Base-by-base conservation (phyloP, 2,329 filamentous ascomycete species). In the Microdochium trichocladiopsis region DNA sequence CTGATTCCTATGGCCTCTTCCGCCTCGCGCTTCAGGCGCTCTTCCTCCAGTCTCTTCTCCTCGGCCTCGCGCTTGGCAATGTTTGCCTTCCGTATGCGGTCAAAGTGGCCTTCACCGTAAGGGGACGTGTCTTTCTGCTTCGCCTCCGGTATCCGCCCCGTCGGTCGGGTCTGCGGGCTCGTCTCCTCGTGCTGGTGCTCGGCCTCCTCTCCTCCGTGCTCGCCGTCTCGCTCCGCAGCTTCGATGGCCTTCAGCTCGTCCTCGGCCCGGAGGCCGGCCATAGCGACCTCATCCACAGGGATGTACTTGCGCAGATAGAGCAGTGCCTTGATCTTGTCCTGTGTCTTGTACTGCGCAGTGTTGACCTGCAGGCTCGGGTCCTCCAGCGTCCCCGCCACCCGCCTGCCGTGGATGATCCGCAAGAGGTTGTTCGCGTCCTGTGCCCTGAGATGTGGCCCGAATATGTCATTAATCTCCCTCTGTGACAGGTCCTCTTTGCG, bases 381-480 rank as follows among this genome's bases (percentile, higher is more conserved):
- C 11, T 82, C 75, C 43, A 86, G 69, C 2, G 82, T 84, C 31
- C 83, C 83, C 8, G 83, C 81, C 22, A 87, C 80, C 41, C 83
- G 73, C 33, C 82, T 76, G 9, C 83, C 83, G 61, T 87, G 83
- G 12, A 86, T 66, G 49, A 86, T 78, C 50, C 72, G 71, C 49
- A 86, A 66, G 45, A 86, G 64, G 47, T 66, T 68, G 61, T 85
- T 85, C 21, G 76, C 83, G 4, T 64, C 60, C 3, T 60, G 57
- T 1, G 70, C 62, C 54, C 69, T 66, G 47, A 83, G 68, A 12
- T 68, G 66, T 4, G 71, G 60, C 1, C 80, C 78, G 55, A 86
- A 84, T 36, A 84, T 69, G 10, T 57, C 54, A 16, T 68, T 59
- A 5, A 74, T 69, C 59, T 84, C 77, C 9, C 63, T 61, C 18